Evolutionary conservation across 2,329 filamentous ascomycete species (phyloP), one percentile per base, ranked within the genome.

Genomic region (Fusarium marasasianum): DNA sequence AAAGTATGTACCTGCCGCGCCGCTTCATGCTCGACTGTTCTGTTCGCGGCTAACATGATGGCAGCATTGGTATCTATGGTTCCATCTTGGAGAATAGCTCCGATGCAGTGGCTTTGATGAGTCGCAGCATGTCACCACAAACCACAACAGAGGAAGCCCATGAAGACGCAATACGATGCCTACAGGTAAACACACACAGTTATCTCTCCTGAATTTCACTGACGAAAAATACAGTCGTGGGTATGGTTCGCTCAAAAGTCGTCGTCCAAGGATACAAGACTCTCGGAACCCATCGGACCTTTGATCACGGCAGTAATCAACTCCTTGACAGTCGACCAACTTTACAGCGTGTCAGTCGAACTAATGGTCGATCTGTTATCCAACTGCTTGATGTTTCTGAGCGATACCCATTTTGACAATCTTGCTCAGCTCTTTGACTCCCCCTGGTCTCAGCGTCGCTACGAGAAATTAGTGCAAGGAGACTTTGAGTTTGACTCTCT

Each of bases 241-340:
- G 87, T 94, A 38, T 87, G 90, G 75, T 95, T 94, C 78, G 91
- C 91, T 10, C 92, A 94, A 76, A 88, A 89, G 40, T 86, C 89
- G 35, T 90, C 91, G 56, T 84, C 88, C 7, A 86, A 88, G 51
- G 87, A 88, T 40, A 87, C 87, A 22, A 85, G 88, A 22, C 85
- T 92, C 38, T 83, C 92, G 5, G 83, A 87, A 24, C 85, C 89
- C 24, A 85, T 95, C 20, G 89, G 88, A 38, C 85, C 87, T 5
- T 83, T 94, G 8, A 86, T 92, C 5, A 85, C 87, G 37, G 85
- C 88, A 8, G 87, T 90, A 29, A 87, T 94, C 31, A 82, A 87
- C 33, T 91, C 90, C 51, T 83, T 96, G 14, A 83, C 87, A 29
- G 84, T 89, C 41, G 86, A 91, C 35, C 83, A 88, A 26, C 81